phyloP scores from a whole-genome alignment of 768 basidiomycete species.

The Mycena pura region DNA sequence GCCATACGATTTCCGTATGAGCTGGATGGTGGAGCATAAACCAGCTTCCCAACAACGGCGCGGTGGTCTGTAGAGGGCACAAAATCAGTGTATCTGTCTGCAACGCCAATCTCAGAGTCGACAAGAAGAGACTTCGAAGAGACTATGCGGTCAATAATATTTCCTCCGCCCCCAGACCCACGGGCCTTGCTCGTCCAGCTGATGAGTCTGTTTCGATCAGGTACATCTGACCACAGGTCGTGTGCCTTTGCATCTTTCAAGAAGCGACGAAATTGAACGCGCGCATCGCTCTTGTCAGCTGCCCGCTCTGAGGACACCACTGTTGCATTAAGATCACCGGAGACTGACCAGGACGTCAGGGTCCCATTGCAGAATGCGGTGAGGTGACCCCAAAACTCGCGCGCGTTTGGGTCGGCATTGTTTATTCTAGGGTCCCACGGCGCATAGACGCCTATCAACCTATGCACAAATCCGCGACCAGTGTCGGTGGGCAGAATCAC shows the following conservation, averaged over 20 bases:
- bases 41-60: not conserved
- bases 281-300: not conserved
- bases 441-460: not conserved
- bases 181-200: not conserved
- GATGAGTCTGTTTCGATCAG: not conserved
- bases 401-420: not conserved
- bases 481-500: not conserved
- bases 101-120: conserved; percentile 1
- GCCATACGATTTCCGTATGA: not conserved
- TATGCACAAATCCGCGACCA: not conserved
- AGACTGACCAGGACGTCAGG: not conserved
- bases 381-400: not conserved
- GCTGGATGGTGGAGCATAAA: not conserved
- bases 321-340: not conserved
- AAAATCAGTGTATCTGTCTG: not conserved
- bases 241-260: not conserved
- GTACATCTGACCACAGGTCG: conserved; percentile 3
- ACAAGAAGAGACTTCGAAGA: not conserved
- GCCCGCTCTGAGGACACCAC: not conserved
- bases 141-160: conserved; percentile 6
- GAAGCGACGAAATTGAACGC: not conserved
- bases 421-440: conserved; percentile 10
- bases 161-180: not conserved
- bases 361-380: not conserved
- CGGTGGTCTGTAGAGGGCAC: conserved; percentile 12